These are phyloP conservation scores for Auricularia sp. DNA, from an alignment of 768 basidiomycete species.

Conservation along the genomic window DNA sequence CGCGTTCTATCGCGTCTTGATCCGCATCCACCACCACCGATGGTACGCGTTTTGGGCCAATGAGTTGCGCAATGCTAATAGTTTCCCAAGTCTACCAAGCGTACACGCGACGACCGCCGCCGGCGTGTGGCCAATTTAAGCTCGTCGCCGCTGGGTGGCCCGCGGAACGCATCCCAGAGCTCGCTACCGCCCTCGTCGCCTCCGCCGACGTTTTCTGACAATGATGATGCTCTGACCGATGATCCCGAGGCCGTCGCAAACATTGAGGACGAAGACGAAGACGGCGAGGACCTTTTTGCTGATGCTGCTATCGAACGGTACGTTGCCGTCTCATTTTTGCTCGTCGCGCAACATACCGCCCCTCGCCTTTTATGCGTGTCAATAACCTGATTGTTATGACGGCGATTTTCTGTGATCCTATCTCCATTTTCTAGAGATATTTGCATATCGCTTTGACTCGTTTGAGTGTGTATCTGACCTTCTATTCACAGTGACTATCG, in stretches of 20 bases:
- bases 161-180: conserved; percentile 32
- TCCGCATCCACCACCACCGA: no score
- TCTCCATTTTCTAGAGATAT: no score
- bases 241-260: conserved; percentile 8
- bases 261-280: conserved; percentile 54
- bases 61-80: background rate
- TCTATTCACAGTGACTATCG: conserved; percentile 55
- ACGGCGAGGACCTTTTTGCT: conserved; percentile 89
- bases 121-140: background rate
- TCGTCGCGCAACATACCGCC: no score
- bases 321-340: conserved; percentile 16
- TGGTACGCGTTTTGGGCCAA: no score
- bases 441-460: no score
- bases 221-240: conserved; percentile 51
- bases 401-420: no score
- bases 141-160: background rate
- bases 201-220: conserved; percentile 74
- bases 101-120: conserved; percentile 1
- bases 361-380: no score
- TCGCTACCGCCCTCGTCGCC: conserved; percentile 84
- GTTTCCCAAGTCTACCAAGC: background rate
- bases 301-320: conserved; percentile 64
- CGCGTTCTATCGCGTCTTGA: no score
- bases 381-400: no score
- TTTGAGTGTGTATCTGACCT: background rate